Evolutionary conservation across 495 filamentous ascomycete genomes (phyloP).

Genomic region (Geoglossum glabrum): DNA sequence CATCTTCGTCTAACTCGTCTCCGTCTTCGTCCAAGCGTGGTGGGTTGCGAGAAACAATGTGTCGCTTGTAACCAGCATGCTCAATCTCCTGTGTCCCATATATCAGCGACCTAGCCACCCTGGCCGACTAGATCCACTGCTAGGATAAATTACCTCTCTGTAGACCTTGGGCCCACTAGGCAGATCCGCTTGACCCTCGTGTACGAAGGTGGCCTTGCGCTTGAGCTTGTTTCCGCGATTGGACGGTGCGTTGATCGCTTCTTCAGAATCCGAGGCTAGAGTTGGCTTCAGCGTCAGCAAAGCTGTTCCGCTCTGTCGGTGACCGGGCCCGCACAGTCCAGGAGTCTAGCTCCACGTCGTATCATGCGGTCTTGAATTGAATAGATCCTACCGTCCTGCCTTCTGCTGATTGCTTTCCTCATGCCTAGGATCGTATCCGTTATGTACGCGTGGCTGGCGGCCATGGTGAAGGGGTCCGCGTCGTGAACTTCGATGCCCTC

Average conservation of each 20-base stretch:
- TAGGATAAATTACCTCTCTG: slow-evolving; percentile 43
- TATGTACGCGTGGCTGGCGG: neutral
- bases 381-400: neutral
- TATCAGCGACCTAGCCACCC: neutral
- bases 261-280: slow-evolving; percentile 71
- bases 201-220: slow-evolving; percentile 59
- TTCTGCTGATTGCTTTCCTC: neutral
- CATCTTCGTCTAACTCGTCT: slow-evolving; percentile 53
- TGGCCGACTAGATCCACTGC: neutral
- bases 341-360: neutral
- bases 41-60: slow-evolving; percentile 63
- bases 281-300: neutral
- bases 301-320: slow-evolving; percentile 2
- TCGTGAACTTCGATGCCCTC: neutral
- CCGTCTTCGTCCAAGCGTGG: slow-evolving; percentile 65
- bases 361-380: neutral
- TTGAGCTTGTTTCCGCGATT: slow-evolving; percentile 89
- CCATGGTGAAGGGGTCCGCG: neutral
- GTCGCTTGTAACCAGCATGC: slow-evolving; percentile 64
- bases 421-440: neutral
- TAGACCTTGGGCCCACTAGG: slow-evolving; percentile 56
- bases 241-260: slow-evolving; percentile 53
- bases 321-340: neutral
- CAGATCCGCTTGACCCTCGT: slow-evolving; percentile 51
- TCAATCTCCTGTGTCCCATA: slow-evolving; percentile 41